These are phyloP conservation scores for Echeveria elegans DNA, from an alignment of 164 flowering plant species.

Conservation along the genomic window DNA sequence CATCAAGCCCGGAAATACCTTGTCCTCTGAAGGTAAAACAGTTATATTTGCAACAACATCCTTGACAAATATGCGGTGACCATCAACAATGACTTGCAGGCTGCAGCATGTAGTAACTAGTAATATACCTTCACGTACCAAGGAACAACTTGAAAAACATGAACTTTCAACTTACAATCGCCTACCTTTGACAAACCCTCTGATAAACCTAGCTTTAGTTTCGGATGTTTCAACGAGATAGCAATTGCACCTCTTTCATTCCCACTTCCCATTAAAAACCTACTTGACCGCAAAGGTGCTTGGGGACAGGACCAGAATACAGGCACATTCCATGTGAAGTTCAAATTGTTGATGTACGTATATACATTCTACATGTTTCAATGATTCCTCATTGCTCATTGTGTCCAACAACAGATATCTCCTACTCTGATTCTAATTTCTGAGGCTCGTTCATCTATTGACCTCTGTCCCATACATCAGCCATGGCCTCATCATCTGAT, in stretches of 20 bases:
- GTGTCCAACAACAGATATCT: background rate
- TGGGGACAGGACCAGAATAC: conserved; percentile 60
- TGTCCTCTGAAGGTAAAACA: conserved; percentile 93
- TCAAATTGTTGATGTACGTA: too few species aligned
- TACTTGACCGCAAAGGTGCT: conserved; percentile 68
- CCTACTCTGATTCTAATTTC: background rate
- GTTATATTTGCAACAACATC: conserved; percentile 52
- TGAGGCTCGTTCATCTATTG: too few species aligned
- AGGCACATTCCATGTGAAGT: conserved; percentile 70
- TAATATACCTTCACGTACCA: conserved; percentile 95
- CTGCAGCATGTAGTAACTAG: too few species aligned
- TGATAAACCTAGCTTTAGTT: conserved; percentile 13
- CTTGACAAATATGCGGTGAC: conserved; percentile 21
- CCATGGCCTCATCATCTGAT: background rate
- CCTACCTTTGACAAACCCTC: conserved; percentile 19
- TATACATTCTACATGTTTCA: too few species aligned
- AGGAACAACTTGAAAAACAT: conserved; percentile 85
- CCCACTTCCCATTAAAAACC: conserved; percentile 96
- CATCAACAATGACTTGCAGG: conserved; percentile 55
- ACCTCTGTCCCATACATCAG: too few species aligned
- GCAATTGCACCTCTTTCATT: conserved; percentile 95
- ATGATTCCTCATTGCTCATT: too few species aligned
- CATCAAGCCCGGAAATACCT: conserved; percentile 79
- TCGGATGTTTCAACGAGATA: conserved; percentile 50
- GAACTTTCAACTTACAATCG: conserved; percentile 39